Base-by-base conservation (phyloP, 2,329 filamentous ascomycete species). In the Paecilomyces dactylethromorphus region DNA sequence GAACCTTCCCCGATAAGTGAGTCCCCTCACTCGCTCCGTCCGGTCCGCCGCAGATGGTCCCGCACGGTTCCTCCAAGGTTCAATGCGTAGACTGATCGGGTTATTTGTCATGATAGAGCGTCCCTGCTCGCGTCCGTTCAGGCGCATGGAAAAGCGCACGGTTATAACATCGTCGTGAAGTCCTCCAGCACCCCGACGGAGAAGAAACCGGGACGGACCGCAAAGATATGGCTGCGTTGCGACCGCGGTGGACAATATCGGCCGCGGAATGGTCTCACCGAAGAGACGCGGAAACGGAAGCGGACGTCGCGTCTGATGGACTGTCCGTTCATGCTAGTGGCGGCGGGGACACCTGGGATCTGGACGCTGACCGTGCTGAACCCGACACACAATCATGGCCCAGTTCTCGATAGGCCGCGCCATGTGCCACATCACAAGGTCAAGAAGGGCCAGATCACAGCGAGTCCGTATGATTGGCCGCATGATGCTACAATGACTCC, bases 161-260 rank as follows among this genome's bases (percentile, higher is more conserved):
- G 75, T 21, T 78, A 78, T 60, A 76, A 77, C 62, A 70, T 78
- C 24, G 76, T 78, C 8, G 74, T 78, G 55, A 78, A 78, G 56
- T 77, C 76, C n/a, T 78, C 76, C 18, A 77, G 75, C 60, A 77
- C 72, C 1, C 75, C 76, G 6, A 78, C 74, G 5, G 74, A 77
- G 58, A 77, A 77, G 64, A 78, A 78, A 55, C 75, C 76, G 6
- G 74, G 75, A 31, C 72, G 76, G 11, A 76, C 74, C 1, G 75
- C 75, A 35, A 78, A 78, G 54, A 71, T 78, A 8, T 78, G 76
- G 76, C 64, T 78, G 59, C 73, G 76, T 54, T 78, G 76, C 66
- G 76, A 78, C 63, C 74, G 75, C 24, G 76, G 76, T 49, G 76
- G 76, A 15, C 74, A 77, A 54, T 78, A 78, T 63, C 74, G 76